Base-by-base conservation (phyloP, 75 land plant genomes). In the Gnetum montanum region DNA sequence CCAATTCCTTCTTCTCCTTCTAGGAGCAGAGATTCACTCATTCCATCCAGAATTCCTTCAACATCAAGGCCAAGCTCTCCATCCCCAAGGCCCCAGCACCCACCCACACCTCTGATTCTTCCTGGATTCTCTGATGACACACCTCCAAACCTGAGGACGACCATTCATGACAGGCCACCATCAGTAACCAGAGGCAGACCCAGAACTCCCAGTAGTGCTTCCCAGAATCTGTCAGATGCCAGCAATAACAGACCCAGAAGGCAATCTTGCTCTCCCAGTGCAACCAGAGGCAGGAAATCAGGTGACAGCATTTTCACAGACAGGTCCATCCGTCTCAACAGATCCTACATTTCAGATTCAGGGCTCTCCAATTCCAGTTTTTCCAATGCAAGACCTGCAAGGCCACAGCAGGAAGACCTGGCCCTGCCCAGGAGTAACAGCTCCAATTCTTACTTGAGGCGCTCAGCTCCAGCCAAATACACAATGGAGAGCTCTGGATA, bases 131-230 rank as follows among this genome's bases (percentile, higher is more conserved):
- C 86, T 16, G 68, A 69, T 61, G 91, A 86, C 51, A 73, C 75
- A 31, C 83, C 91, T 16, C 77, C 82, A 45, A 83, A 72, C 64
- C 45, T 77, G 31, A 83, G 76, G 48, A 72, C 85, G 55, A 67
- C 71, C 24, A 26, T 83, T 60, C 72, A 80, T 8, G 80, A 75
- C 19, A 59, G 91, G 47, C 83, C 86, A 12, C 16, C 56, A 54
- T 86, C 91, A 25, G 82, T 79, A 11, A 61, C 91, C 0, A 74
- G 86, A 59, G 80, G 80, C 7, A 66, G 80, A 61, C 77, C 87
- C 44, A 67, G 68, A 34, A 80, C 70, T 43, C 64, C 83, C 0
- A 67, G 66, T 57, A 19, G 62, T 54, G 36, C 23, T 28, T 40
- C 68, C 28, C 62, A 70, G 25, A 54, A 72, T 43, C 64, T 75